Evolutionary conservation across 495 filamentous ascomycete genomes (phyloP), one percentile per base, ranked within the genome.

Genomic region (Beverwykella pulmonaria): DNA sequence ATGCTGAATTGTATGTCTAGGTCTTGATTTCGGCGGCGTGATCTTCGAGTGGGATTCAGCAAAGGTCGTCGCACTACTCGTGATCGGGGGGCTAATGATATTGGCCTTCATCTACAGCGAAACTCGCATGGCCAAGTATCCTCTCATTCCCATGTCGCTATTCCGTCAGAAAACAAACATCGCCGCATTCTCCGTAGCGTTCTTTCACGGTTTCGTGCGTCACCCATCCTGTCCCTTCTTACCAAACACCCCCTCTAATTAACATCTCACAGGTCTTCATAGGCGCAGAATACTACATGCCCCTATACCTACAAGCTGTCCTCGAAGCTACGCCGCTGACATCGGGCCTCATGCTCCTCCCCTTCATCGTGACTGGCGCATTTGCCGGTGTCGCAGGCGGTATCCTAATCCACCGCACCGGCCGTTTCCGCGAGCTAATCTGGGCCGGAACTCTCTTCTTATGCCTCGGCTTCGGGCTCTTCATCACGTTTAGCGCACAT

Each of bases 361-460:
- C 85, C 2, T 68, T 83, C 41, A 80, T 83, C 15, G 59, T 87
- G 15, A 77, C 77, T 10, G 79, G 82, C 70, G 82, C 86, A 0
- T 46, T 80, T 5, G 71, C 78, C 2, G 83, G 82, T 32, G 78
- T 87, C 0, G 32, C 76, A 1, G 74, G 75, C 0, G 88, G 87
- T 0, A 46, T 83, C 15, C 39, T 85, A 9, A 89, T 89, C 52
- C 82, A 88, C 68, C 76, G 73, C 22, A 89, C 82, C 0, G 88
- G 87, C 25, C 80, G 82, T 22, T 90, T 89, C 65, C 72, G 81
- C 0, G 83, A 85, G 58, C 66, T 86, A 7, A 82, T 87, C 60
- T 83, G 80, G 78, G 30, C 76, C 7, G 86, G 86, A 1, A 68
- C 77, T 2, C 27, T 75, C 2, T 44, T 84, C 5, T 71, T 85